Conservation (phyloP, 1,284 basidiomycete species). For the Boletellus sp. region DNA sequence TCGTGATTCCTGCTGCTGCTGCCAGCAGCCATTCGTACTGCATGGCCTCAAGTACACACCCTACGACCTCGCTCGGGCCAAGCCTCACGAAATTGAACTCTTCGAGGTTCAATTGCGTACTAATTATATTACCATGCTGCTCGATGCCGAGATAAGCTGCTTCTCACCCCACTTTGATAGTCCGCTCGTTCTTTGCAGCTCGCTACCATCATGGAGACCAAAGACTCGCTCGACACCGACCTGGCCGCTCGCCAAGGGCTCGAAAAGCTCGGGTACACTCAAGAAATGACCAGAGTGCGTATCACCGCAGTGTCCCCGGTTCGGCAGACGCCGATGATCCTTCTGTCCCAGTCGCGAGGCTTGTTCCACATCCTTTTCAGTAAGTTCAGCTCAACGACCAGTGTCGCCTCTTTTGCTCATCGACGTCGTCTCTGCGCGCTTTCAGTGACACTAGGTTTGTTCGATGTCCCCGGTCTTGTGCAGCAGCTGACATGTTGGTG, state of each 20-base stretch:
- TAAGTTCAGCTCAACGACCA: slow-evolving; percentile 26
- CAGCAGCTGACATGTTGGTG: not conserved
- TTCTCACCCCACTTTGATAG: not conserved
- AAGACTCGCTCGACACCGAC: slow-evolving; percentile 18
- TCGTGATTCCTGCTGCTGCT: too few relatives aligned
- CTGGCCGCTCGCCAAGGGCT: slow-evolving; percentile 33
- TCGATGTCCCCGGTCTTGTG: not conserved
- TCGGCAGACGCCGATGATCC: not conserved
- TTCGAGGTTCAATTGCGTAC: too few relatives aligned
- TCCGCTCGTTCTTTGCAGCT: not conserved
- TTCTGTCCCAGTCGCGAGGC: slow-evolving; percentile 41
- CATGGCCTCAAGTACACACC: too few relatives aligned
- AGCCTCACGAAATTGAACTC: not conserved
- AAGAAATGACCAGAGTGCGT: slow-evolving; percentile 47
- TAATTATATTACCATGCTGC: too few relatives aligned
- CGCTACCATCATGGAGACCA: slow-evolving; percentile 9
- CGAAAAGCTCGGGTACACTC: slow-evolving; percentile 47
- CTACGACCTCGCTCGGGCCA: not conserved
- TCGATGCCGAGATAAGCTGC: not conserved
- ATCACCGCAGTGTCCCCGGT: too few relatives aligned
- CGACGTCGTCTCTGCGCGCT: not conserved
- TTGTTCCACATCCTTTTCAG: slow-evolving; percentile 47
- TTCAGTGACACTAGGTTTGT: slow-evolving; percentile 47
- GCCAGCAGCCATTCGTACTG: too few relatives aligned
- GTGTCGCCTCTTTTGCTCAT: slow-evolving; percentile 1